Base-by-base conservation (phyloP, 106 monocot genomes). In the Ottelia alismoides region DNA sequence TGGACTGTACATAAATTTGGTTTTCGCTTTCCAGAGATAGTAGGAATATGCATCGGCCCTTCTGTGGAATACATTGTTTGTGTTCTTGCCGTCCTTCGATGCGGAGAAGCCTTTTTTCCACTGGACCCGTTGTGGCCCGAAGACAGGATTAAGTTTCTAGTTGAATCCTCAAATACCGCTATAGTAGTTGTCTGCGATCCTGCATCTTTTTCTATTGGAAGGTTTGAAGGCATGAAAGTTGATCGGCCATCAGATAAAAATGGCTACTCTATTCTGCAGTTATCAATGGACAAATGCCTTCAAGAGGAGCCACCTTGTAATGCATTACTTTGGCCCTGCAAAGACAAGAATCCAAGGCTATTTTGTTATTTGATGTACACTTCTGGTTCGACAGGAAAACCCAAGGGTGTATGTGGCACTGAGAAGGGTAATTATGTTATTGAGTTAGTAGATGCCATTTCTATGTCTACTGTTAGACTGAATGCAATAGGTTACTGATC, bases 311-410 rank as follows among this genome's bases (percentile, higher is more conserved):
- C 14, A 43, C 20, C 5, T 49, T 22, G 50, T 27, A 47, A 56
- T 53, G 71, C 77, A 28, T 50, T 85, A 40, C 57, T 27, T n/a
- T 96, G 88, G 81, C 94, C 94, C 19, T 96, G 94, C 68, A 46
- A 79, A 51, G 62, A 31, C 45, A 57, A 56, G 31, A 70, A 18
- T 21, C 69, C 57, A 2, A 80, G 88, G 32, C 76, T 70, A 19
- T 96, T 78, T 65, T 96, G 88, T 63, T 96, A 96, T 72, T 23
- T 96, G 66, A 84, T 96, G 84, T 96, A 84, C 45, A 88, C 84
- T 35, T 96, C 94, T 30, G 94, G 94, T 68, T 96, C 94, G 45
- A 88, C 78, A 20, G 94, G 94, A 47, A 81, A 69, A 53, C 81
- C 94, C 0, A 96, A 88, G 69, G 94, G 94, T 52, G 84, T 96